Evolutionary conservation across 2,329 filamentous ascomycete genomes (phyloP).

Genomic region (Madurella mycetomatis): DNA sequence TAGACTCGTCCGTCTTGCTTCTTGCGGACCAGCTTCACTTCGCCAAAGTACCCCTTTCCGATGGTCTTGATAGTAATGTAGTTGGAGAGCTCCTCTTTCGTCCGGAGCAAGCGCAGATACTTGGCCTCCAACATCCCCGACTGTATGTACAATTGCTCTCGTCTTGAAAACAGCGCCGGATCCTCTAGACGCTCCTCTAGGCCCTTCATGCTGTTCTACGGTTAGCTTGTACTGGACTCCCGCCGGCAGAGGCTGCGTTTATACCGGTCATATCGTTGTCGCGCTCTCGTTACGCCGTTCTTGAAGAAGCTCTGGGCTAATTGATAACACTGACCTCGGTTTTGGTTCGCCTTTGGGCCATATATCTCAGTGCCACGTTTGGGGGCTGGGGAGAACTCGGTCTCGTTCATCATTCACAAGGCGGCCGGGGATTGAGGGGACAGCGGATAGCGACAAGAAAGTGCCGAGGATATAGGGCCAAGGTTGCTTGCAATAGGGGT

Average conservation of each 20-base stretch:
- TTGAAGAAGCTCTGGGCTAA: conserved; percentile 91
- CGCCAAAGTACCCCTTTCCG: conserved; percentile 95
- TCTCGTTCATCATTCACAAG: conserved; percentile 26
- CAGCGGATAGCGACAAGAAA: no score
- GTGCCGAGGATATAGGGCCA: no score
- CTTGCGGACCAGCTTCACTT: conserved; percentile 95
- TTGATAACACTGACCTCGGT: conserved; percentile 65
- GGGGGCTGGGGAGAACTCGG: conserved; percentile 72
- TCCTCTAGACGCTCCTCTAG: conserved; percentile 80
- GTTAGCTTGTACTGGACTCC: background rate
- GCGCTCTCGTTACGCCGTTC: conserved; percentile 90
- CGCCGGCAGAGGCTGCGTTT: background rate
- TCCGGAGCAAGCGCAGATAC: conserved; percentile 91
- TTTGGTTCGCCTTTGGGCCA: conserved; percentile 58
- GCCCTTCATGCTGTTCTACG: conserved; percentile 68
- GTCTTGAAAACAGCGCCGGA: conserved; percentile 56
- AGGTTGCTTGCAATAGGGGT: no score
- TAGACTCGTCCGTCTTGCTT: conserved; percentile 96
- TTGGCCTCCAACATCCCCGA: conserved; percentile 76
- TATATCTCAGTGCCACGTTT: conserved; percentile 83
- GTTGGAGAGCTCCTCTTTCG: conserved; percentile 87
- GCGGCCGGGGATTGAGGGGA: no score
- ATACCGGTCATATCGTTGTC: conserved; percentile 89
- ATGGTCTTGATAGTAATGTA: conserved; percentile 97
- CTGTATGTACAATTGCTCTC: conserved; percentile 50